Evolutionary conservation across 164 flowering plant genomes (phyloP).

Genomic region (Cinnamomum chago): DNA sequence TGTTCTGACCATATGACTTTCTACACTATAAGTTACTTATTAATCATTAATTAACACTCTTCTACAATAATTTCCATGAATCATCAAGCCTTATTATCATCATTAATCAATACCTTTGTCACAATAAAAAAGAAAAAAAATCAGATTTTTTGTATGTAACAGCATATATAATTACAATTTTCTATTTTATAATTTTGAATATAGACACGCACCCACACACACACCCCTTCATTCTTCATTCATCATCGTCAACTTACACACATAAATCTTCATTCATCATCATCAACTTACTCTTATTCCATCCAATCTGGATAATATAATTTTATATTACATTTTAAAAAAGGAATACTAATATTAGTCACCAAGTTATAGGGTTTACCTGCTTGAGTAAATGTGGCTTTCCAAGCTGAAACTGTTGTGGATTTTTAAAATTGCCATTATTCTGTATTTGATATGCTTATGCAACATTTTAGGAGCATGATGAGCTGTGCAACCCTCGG

Average conservation of each 20-base stretch:
- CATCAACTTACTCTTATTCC: no score
- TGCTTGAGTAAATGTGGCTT: neutral
- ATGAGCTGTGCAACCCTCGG: slow-evolving; percentile 10
- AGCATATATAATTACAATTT: neutral
- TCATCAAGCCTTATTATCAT: no score
- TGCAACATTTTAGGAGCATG: slow-evolving; percentile 19
- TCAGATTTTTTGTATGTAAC: neutral
- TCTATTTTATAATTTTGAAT: neutral
- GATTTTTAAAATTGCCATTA: neutral
- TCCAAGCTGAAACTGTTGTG: neutral
- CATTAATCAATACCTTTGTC: no score
- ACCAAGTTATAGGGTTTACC: neutral
- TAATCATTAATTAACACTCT: neutral
- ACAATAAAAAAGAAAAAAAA: no score
- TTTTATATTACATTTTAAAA: no score
- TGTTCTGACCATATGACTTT: neutral
- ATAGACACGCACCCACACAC: no score
- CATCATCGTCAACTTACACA: no score
- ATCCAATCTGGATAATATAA: no score
- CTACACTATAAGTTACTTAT: neutral
- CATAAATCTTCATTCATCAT: no score
- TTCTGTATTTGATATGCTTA: neutral
- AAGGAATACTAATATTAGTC: no score
- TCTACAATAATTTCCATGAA: no score
- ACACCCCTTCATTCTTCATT: no score